Evolutionary conservation across 2,329 filamentous ascomycete genomes (phyloP).

Genomic region (Colletotrichum neosansevieriae): DNA sequence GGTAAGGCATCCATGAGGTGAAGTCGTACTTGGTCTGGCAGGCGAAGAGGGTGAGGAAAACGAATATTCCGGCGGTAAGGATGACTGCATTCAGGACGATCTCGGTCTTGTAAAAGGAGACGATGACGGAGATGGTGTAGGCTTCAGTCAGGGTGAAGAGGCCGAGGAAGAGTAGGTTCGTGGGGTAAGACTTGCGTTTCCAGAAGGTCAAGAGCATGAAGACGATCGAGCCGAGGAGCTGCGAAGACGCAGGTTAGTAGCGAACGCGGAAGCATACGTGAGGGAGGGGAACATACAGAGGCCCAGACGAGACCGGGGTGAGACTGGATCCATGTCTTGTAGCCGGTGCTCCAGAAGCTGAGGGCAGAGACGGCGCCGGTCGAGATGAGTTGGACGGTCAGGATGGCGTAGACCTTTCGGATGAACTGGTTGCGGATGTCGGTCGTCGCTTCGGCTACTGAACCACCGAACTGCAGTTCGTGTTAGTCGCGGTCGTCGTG

Average conservation of each 20-base stretch:
- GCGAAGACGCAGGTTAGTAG: not conserved
- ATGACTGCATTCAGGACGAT: conserved; percentile 92
- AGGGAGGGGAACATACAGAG: conserved; percentile 66
- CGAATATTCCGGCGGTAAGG: conserved; percentile 86
- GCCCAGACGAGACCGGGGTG: conserved; percentile 88
- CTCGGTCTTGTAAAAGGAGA: conserved; percentile 85
- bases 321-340: conserved; percentile 88
- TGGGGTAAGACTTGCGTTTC: conserved; percentile 96
- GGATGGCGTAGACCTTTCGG: conserved; percentile 96
- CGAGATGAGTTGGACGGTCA: conserved; percentile 92
- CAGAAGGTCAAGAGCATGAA: conserved; percentile 92
- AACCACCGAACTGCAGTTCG: conserved; percentile 83
- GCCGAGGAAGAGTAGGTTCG: conserved; percentile 91
- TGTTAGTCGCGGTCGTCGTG: conserved; percentile 11
- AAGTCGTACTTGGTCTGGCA: conserved; percentile 99
- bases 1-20: conserved; percentile 95
- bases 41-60: conserved; percentile 86
- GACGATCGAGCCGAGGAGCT: conserved; percentile 83
- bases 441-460: conserved; percentile 91
- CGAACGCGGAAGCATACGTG: too few species aligned
- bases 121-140: conserved; percentile 92
- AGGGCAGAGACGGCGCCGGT: conserved; percentile 85
- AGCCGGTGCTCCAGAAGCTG: conserved; percentile 84
- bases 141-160: conserved; percentile 93
- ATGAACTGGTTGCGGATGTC: conserved; percentile 98